Evolutionary conservation across 2,329 filamentous ascomycete genomes (phyloP).

Genomic region (Gyromitra esculenta): DNA sequence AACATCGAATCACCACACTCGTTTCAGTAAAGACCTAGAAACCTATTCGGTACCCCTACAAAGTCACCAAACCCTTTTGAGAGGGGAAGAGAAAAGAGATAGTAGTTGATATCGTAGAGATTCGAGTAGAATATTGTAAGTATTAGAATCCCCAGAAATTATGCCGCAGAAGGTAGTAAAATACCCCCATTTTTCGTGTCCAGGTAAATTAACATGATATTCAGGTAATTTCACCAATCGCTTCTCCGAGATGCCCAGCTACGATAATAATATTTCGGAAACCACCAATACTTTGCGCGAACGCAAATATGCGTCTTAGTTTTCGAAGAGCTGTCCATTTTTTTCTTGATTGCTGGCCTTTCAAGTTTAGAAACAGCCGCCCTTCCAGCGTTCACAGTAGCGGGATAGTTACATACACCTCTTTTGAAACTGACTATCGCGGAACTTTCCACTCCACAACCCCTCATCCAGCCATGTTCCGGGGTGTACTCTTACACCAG

Average conservation of each 20-base stretch:
- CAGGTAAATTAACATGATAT: background rate
- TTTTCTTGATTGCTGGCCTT: background rate
- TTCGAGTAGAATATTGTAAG: background rate
- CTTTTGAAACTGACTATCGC: background rate
- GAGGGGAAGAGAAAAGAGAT: background rate
- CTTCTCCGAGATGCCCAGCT: background rate
- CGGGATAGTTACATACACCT: background rate
- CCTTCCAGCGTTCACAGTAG: background rate
- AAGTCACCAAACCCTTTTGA: background rate
- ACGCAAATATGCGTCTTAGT: background rate
- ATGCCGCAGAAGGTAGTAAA: background rate
- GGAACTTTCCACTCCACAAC: background rate
- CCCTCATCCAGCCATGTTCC: slow-evolving; percentile 1
- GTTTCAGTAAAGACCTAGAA: background rate
- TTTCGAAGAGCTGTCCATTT: background rate
- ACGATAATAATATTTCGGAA: background rate
- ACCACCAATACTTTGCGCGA: background rate
- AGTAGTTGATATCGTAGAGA: background rate
- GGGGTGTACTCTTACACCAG: background rate
- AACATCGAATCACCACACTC: background rate
- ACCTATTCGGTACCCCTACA: background rate
- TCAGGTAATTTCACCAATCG: background rate
- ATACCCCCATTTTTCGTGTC: background rate
- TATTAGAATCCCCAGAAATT: background rate
- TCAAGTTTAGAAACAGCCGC: background rate